Conservation (phyloP, 169 alveolate genomes). For the Plasmodium yoelii region DNA sequence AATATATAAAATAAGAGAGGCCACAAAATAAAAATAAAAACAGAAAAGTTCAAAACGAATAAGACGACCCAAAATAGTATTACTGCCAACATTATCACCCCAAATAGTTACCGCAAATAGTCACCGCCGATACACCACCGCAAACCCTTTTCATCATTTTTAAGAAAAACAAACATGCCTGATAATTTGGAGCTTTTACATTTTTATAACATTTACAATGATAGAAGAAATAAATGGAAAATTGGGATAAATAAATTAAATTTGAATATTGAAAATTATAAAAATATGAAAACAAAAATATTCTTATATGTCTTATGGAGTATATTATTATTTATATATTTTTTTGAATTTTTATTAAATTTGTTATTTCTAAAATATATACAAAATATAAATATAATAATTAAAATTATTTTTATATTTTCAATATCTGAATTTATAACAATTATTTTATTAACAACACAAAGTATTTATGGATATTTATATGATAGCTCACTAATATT, state of each 20-base stretch:
- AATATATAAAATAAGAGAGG: too few relatives aligned
- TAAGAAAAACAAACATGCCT: constrained; percentile 17
- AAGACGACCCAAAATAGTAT: too few relatives aligned
- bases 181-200: constrained; percentile 16
- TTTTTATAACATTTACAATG: constrained; percentile 45
- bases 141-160: neutral
- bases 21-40: neutral
- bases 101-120: too few relatives aligned
- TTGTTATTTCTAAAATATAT: constrained; percentile 24
- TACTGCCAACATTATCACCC: neutral
- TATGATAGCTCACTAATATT: constrained; percentile 27
- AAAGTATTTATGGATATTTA: constrained; percentile 42
- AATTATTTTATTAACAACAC: constrained; percentile 41
- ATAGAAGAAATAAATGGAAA: constrained; percentile 60
- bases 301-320: constrained; percentile 52
- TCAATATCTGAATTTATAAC: constrained; percentile 32
- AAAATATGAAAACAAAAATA: constrained; percentile 36
- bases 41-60: neutral
- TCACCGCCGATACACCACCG: too few relatives aligned
- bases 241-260: constrained; percentile 36
- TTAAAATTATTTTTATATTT: constrained; percentile 33
- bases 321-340: constrained; percentile 29
- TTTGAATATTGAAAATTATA: constrained; percentile 44
- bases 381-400: constrained; percentile 28
- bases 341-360: constrained; percentile 33